phyloP scores from a whole-genome alignment of 2,329 filamentous ascomycete genomes.

The Aspergillus intermedius region DNA sequence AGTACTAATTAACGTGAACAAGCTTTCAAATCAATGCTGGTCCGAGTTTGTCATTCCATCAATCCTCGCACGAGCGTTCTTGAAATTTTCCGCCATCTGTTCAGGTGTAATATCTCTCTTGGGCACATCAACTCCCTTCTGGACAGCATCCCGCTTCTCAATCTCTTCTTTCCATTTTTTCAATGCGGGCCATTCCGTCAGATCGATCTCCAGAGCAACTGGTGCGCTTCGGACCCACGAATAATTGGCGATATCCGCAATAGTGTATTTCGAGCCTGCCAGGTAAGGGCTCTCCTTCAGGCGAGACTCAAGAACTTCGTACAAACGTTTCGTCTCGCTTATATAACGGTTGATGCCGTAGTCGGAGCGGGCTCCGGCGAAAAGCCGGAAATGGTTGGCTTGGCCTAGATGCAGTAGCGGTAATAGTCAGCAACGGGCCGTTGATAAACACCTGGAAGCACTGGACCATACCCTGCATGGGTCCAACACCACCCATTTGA shows the following conservation, averaged over 20 bases:
- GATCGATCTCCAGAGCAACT: conserved; percentile 20
- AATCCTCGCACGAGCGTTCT: conserved; percentile 13
- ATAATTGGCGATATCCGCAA: conserved; percentile 44
- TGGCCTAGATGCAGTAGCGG: conserved; percentile 26
- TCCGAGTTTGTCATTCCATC: conserved; percentile 15
- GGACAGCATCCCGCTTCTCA: conserved; percentile 21
- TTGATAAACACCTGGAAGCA: background rate
- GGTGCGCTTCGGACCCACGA: conserved; percentile 33
- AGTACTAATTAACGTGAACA: background rate
- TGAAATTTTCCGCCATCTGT: conserved; percentile 7
- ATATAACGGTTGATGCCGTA: conserved; percentile 44
- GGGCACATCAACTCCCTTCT: conserved; percentile 17
- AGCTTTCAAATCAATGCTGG: conserved; percentile 10
- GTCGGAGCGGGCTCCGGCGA: conserved; percentile 37
- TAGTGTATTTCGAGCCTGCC: conserved; percentile 42
- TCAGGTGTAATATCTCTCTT: conserved; percentile 1
- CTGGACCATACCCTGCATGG: conserved; percentile 31
- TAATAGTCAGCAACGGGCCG: background rate
- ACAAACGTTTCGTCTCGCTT: conserved; percentile 44
- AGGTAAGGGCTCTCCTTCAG: conserved; percentile 38
- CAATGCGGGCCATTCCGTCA: conserved; percentile 26
- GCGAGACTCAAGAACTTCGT: conserved; percentile 40
- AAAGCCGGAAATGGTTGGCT: conserved; percentile 44
- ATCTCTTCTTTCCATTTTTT: conserved; percentile 27
- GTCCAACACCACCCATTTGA: conserved; percentile 37